phyloP scores from a whole-genome alignment of 257 asterid genomes.

The Cordia subcordata region DNA sequence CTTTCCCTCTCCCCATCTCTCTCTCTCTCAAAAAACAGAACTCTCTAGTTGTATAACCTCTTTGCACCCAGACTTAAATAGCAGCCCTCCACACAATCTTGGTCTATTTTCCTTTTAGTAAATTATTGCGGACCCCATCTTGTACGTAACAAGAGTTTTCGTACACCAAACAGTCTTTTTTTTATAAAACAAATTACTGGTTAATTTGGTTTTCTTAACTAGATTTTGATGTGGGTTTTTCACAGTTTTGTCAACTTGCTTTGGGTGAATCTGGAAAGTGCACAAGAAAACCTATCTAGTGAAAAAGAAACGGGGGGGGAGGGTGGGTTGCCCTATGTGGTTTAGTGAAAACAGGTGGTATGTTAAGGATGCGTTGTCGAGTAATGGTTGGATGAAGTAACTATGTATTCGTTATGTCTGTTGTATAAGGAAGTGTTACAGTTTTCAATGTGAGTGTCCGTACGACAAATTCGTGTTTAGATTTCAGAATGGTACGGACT shows the following conservation, averaged over 20 bases:
- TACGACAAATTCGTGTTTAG: slow-evolving; percentile 9
- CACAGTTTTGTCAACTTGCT: too few species aligned
- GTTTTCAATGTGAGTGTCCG: slow-evolving; percentile 19
- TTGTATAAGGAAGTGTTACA: slow-evolving; percentile 11
- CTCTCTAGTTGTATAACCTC: slow-evolving; percentile 9
- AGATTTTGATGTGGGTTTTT: too few species aligned
- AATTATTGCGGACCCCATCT: too few species aligned
- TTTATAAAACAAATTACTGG: too few species aligned
- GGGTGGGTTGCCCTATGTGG: neutral
- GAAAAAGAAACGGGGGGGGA: slow-evolving; percentile 8
- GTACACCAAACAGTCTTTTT: too few species aligned
- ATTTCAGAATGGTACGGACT: slow-evolving; percentile 27
- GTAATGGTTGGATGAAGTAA: slow-evolving; percentile 7
- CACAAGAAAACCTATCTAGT: too few species aligned
- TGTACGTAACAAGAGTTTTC: too few species aligned
- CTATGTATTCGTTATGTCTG: slow-evolving; percentile 7
- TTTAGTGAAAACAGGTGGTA: slow-evolving; percentile 7
- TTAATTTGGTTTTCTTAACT: too few species aligned
- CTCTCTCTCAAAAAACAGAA: neutral
- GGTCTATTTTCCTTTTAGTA: neutral
- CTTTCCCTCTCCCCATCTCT: slow-evolving; percentile 85
- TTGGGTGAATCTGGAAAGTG: too few species aligned
- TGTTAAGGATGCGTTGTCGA: slow-evolving; percentile 34
- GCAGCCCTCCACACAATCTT: slow-evolving; percentile 35
- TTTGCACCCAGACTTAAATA: slow-evolving; percentile 26